Conservation (phyloP, 208 protist genomes). For the Leishmania tarentolae region DNA sequence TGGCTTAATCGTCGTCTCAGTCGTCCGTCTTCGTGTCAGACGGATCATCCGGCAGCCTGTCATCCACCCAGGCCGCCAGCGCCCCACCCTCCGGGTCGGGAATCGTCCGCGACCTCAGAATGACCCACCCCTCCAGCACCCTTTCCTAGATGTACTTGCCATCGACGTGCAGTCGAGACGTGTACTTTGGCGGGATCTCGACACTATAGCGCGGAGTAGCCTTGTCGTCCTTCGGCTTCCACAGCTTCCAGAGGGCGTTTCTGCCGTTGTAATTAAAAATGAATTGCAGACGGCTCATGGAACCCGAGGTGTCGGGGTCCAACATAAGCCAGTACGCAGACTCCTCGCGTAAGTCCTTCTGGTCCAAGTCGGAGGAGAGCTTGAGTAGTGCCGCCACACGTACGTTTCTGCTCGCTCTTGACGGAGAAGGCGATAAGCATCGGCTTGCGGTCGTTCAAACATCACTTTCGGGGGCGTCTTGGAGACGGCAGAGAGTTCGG, state of each 20-base stretch:
- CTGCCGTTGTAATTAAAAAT: conserved; percentile 95
- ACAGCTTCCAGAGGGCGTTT: conserved; percentile 86
- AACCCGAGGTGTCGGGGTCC: conserved; percentile 95
- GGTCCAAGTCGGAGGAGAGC: conserved; percentile 83
- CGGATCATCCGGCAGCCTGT: conserved; percentile 86
- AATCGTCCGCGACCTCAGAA: conserved; percentile 85
- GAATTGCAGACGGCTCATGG: conserved; percentile 83
- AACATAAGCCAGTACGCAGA: conserved; percentile 96
- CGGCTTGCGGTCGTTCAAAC: conserved; percentile 83
- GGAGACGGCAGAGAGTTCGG: conserved; percentile 89
- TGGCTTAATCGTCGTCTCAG: conserved; percentile 84
- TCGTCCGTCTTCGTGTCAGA: conserved; percentile 89
- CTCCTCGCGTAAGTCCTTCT: conserved; percentile 84
- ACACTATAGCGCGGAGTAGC: conserved; percentile 96
- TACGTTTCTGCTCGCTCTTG: conserved; percentile 89
- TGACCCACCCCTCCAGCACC: conserved; percentile 88
- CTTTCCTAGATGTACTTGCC: conserved; percentile 62
- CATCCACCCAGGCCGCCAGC: conserved; percentile 90
- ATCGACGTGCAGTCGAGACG: conserved; percentile 92
- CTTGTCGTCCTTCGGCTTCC: conserved; percentile 64
- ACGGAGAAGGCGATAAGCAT: conserved; percentile 93
- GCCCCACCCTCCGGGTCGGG: conserved; percentile 91
- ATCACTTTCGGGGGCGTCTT: conserved; percentile 70
- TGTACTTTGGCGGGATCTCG: conserved; percentile 88
- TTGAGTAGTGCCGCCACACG: conserved; percentile 95